Evolutionary conservation across 106 monocot genomes (phyloP).

Genomic region (Dendrobium huoshanense): DNA sequence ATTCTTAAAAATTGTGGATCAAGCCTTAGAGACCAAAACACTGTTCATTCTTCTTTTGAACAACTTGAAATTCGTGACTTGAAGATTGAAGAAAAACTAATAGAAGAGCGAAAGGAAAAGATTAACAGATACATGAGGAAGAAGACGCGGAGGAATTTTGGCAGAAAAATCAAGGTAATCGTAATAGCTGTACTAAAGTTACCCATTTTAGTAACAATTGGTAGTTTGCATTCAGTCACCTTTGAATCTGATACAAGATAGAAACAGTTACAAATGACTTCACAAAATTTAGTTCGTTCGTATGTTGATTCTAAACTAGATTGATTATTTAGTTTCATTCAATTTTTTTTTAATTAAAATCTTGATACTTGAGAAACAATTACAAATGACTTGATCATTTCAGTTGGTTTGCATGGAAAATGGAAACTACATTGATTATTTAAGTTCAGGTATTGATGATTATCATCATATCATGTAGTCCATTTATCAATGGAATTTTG

Average conservation of each 20-base stretch:
- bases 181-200: neutral
- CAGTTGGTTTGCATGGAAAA: neutral
- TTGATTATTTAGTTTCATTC: neutral
- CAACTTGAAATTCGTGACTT: constrained; percentile 17
- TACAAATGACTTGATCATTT: neutral
- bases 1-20: constrained; percentile 26
- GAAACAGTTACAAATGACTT: neutral
- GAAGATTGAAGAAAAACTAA: constrained; percentile 31
- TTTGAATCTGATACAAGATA: neutral
- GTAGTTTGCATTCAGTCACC: neutral
- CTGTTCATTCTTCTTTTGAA: constrained; percentile 24
- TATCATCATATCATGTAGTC: neutral
- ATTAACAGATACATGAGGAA: constrained; percentile 84
- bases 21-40: constrained; percentile 12
- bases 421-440: neutral
- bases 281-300: neutral
- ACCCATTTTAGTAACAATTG: neutral
- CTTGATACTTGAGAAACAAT: neutral
- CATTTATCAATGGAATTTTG: neutral
- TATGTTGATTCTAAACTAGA: neutral
- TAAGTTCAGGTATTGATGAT: neutral
- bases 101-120: constrained; percentile 71
- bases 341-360: neutral
- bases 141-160: constrained; percentile 80
- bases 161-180: constrained; percentile 84